Conservation (phyloP, 768 basidiomycete species). For the Russula emetica region DNA sequence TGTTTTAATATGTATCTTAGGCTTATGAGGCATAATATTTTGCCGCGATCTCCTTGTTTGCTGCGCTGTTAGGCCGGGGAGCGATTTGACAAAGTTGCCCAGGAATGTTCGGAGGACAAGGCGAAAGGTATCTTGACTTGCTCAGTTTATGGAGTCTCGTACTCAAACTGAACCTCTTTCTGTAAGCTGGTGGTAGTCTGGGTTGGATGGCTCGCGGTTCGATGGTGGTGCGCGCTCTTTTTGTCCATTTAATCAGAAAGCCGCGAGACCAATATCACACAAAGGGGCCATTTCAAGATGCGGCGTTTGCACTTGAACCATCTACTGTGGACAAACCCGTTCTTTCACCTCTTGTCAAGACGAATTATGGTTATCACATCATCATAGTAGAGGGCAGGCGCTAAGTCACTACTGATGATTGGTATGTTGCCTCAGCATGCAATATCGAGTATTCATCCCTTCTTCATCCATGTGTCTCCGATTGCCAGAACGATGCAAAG, state of each 20-base stretch:
- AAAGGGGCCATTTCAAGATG: constrained; percentile 76
- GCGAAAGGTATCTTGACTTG: constrained; percentile 57
- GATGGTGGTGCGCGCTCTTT: constrained; percentile 59
- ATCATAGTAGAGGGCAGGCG: constrained; percentile 89
- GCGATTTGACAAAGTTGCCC: constrained; percentile 82
- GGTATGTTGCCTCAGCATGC: neutral
- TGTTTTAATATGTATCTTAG: neutral
- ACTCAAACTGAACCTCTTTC: constrained; percentile 1
- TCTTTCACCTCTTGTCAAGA: constrained; percentile 71
- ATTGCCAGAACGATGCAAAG: constrained; percentile 9
- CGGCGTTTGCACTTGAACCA: constrained; percentile 75
- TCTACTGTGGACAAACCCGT: constrained; percentile 78
- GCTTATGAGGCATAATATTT: neutral
- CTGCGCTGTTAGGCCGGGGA: constrained; percentile 59
- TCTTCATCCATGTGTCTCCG: neutral
- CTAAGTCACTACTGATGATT: constrained; percentile 26
- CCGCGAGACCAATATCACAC: neutral
- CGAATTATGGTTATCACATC: constrained; percentile 80
- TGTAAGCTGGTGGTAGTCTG: constrained; percentile 79
- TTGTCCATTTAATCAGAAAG: neutral
- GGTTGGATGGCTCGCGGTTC: constrained; percentile 86
- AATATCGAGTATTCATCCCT: constrained; percentile 1
- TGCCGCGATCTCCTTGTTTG: neutral
- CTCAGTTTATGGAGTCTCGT: neutral
- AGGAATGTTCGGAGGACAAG: constrained; percentile 89